Evolutionary conservation across 495 filamentous ascomycete species (phyloP), one percentile per base, ranked within the genome.

Genomic region (Amorphotheca resinae): DNA sequence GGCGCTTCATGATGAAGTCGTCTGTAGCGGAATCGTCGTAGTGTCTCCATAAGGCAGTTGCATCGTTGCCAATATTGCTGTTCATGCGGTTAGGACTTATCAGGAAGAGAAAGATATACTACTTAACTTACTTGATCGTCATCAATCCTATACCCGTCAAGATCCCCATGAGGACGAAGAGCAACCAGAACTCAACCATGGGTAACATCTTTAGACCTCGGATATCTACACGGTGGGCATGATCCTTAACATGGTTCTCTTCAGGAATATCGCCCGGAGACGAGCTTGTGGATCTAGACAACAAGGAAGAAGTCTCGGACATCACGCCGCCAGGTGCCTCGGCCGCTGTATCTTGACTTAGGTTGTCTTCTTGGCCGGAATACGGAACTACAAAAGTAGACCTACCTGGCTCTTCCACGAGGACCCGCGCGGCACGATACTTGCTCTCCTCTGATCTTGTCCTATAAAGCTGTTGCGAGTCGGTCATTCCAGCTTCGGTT

Each of bases 31-130:
- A 77, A 56, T 81, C 72, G 52, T 95, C 85, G 56, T 83, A 91
- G 56, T 82, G 74, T 32, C 70, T 74, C 87, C 87, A 94, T 7
- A 95, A 68, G 14, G 69, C 72, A 16, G 64, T 63, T n/a, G 79
- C 85, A 58, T 87, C 80, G 56, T 95, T 93, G 35, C 91, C 93
- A 59, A 98, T 96, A 56, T 98, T 98, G 62, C 86, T 93, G 47
- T 12, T 35, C 1, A 18, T 41, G 21, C 21, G 17, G 28, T 55
- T 22, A 34, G 33, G 21, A 28, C 32, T 4, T 12, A n/a, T n/a
- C n/a, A 11, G 4, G 34, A 33, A 4, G 42, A 18, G n/a, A 9
- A 17, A 18, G 18, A 9, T 8, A 16, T 5, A 16, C 12, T 17
- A 28, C 18, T 9, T 31, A 4, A 73, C 85, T 62, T 65, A 93